Conservation (phyloP, 176 grass and related monocot species). For the Oryza meyeriana region DNA sequence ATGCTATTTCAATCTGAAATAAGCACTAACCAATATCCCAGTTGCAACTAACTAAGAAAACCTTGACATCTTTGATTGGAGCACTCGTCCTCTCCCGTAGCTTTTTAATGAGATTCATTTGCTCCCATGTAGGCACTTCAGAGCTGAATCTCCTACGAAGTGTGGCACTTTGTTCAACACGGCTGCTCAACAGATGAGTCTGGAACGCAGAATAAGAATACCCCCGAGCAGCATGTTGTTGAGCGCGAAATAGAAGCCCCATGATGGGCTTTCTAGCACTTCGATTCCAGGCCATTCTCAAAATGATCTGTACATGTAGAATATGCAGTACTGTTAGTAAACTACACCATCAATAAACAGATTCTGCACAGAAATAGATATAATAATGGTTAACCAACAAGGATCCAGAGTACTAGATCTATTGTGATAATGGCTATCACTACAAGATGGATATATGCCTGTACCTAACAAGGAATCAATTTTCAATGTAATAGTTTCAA, state of each 20-base stretch:
- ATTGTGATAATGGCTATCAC: too few relatives aligned
- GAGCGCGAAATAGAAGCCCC: constrained; percentile 23
- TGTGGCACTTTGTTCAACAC: background rate
- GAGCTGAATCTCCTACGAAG: constrained; percentile 56
- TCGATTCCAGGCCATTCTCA: constrained; percentile 45
- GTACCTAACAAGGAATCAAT: too few relatives aligned
- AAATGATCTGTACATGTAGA: background rate
- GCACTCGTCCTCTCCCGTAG: constrained; percentile 78
- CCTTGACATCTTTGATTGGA: constrained; percentile 92
- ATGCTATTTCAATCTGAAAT: background rate
- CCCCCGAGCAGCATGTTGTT: constrained; percentile 16
- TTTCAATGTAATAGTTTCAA: too few relatives aligned
- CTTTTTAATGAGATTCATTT: constrained; percentile 76
- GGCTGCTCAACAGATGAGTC: background rate
- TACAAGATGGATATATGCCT: too few relatives aligned
- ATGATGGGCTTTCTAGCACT: constrained; percentile 30
- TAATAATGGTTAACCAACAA: too few relatives aligned
- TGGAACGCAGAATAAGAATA: constrained; percentile 17
- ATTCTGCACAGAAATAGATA: too few relatives aligned
- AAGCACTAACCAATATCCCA: constrained; percentile 73
- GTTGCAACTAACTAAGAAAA: constrained; percentile 63
- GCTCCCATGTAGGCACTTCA: constrained; percentile 51
- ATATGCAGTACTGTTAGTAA: background rate
- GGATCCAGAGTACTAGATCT: too few relatives aligned
- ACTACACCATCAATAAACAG: background rate